Evolutionary conservation across 768 basidiomycete genomes (phyloP), one percentile per base, ranked within the genome.

Genomic region (Coprinopsis sp.): DNA sequence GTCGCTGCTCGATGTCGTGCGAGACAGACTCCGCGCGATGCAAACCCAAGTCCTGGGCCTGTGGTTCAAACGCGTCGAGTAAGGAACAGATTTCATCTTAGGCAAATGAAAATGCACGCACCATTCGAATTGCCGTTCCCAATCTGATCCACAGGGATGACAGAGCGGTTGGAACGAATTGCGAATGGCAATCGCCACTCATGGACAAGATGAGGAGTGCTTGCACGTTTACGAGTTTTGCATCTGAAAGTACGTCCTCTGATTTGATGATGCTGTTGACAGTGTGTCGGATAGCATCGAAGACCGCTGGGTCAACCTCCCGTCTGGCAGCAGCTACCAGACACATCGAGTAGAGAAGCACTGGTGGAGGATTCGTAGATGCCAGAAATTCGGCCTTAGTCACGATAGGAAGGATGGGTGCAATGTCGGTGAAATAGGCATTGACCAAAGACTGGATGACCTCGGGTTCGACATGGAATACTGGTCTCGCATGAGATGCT

Each of bases 1-100:
- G 77, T 44, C 93, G 74, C 33, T 93, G 73, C 63, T 94, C 94
- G 38, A 98, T 80, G 52, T 83, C 78, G 60, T 85, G 83, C 56
- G 82, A 87, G 33, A 86, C 82, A 1, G 86, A 83, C 62, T 94
- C 91, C 36, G 94, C 90, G 21, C 96, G 80, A 64, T 98, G 95
- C 41, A 99, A 67, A 3, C 96, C 96, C 23, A 99, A 74, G 61
- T 98, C 95, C 69, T 99, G 96, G 3, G 95, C 96, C 93, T 92
- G 42, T 14, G 49, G n/a, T n/a, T n/a, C n/a, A n/a, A n/a, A n/a
- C n/a, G n/a, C n/a, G n/a, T n/a, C n/a, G n/a, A n/a, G n/a, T n/a
- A n/a, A n/a, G n/a, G n/a, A n/a, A n/a, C n/a, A n/a, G n/a, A n/a
- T n/a, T n/a, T n/a, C n/a, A n/a, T n/a, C n/a, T n/a, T n/a, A n/a